phyloP scores from a whole-genome alignment of 176 grass and related monocot species.

The Guadua angustifolia region DNA sequence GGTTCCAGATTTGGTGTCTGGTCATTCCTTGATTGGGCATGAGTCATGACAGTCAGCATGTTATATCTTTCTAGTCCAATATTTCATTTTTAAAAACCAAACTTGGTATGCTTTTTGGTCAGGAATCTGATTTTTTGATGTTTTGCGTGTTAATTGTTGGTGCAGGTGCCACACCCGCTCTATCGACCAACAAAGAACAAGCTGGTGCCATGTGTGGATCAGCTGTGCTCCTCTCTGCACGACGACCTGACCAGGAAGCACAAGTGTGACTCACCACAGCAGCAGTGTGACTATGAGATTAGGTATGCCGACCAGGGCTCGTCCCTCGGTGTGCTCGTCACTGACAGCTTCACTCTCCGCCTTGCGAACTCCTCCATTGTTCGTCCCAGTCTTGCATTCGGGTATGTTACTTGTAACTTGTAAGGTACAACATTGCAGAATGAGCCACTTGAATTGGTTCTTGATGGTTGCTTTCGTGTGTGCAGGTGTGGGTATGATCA shows the following conservation, averaged over 20 bases:
- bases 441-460: background rate
- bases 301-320: constrained; percentile 82
- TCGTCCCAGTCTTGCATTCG: constrained; percentile 70
- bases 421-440: constrained; percentile 5
- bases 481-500: constrained; percentile 93
- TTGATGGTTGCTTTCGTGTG: constrained; percentile 30
- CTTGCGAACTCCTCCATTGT: constrained; percentile 68
- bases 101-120: background rate
- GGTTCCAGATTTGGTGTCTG: background rate
- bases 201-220: constrained; percentile 67
- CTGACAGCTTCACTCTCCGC: constrained; percentile 59
- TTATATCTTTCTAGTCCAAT: background rate
- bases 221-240: constrained; percentile 60
- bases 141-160: constrained; percentile 6
- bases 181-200: constrained; percentile 80
- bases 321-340: constrained; percentile 77
- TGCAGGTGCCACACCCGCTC: constrained; percentile 81
- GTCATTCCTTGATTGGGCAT: background rate
- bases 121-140: constrained; percentile 3
- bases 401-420: constrained; percentile 51
- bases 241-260: constrained; percentile 7
- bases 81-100: background rate
- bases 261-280: constrained; percentile 43
- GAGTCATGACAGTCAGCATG: background rate
- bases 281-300: constrained; percentile 87